phyloP scores from a whole-genome alignment of 257 asterid genomes.

The Petunia axillaris region DNA sequence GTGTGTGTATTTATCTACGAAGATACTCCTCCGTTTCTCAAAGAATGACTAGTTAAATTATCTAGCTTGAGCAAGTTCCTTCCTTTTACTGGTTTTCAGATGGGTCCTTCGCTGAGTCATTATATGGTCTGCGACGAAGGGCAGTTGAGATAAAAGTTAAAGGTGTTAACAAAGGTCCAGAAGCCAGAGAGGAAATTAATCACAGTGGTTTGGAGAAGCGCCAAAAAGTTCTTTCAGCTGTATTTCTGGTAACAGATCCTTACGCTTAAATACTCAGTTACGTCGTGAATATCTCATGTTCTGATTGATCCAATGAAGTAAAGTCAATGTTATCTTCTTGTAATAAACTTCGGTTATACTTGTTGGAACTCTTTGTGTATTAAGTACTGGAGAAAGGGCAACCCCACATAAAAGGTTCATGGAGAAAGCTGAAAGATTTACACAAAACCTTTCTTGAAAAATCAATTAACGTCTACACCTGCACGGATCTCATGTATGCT shows the following conservation, averaged over 20 bases:
- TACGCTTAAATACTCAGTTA: background rate
- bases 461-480: background rate
- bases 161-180: constrained; percentile 39
- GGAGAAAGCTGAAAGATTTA: background rate
- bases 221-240: constrained; percentile 89
- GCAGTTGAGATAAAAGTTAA: constrained; percentile 61
- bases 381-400: background rate
- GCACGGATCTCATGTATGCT: background rate
- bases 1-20: constrained; percentile 34
- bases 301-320: background rate
- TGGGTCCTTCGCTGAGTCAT: constrained; percentile 95
- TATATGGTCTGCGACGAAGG: constrained; percentile 86
- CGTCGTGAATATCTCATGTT: background rate
- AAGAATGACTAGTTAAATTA: background rate
- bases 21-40: background rate
- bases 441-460: background rate
- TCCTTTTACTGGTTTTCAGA: constrained; percentile 47
- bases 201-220: constrained; percentile 72
- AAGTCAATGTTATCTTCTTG: background rate
- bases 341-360: background rate
- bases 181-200: constrained; percentile 50
- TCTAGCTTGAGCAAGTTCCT: background rate
- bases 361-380: background rate
- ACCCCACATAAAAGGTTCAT: background rate
- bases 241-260: constrained; percentile 60